Conservation (phyloP, 2,329 filamentous ascomycete species). For the Fusarium sp. region DNA sequence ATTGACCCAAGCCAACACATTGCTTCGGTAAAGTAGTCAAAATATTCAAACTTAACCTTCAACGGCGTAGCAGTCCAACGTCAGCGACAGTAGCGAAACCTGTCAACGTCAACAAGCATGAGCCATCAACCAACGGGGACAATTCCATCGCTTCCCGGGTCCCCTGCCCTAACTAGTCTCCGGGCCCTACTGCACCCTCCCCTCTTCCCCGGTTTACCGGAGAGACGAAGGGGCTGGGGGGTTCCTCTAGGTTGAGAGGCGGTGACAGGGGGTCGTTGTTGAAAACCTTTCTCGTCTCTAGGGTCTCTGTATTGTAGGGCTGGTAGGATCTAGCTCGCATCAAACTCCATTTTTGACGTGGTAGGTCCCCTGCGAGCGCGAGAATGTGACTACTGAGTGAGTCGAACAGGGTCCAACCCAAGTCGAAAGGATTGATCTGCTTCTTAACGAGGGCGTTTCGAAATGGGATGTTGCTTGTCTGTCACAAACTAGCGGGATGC, state of each 20-base stretch:
- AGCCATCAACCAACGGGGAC: slow-evolving; percentile 35
- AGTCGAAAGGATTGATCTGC: slow-evolving; percentile 28
- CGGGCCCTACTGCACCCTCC: slow-evolving; percentile 41
- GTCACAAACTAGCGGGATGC: slow-evolving; percentile 22
- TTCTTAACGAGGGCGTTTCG: slow-evolving; percentile 20
- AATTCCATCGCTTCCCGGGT: slow-evolving; percentile 38
- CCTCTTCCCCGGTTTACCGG: slow-evolving; percentile 33
- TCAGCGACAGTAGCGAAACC: slow-evolving; percentile 32
- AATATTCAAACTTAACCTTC: background rate
- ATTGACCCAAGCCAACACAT: slow-evolving; percentile 1
- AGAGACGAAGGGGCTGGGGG: slow-evolving; percentile 8
- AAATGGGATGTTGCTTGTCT: slow-evolving; percentile 23
- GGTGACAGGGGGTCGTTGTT: slow-evolving; percentile 28
- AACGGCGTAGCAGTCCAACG: slow-evolving; percentile 34
- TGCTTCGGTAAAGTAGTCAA: background rate
- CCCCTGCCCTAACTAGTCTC: slow-evolving; percentile 8
- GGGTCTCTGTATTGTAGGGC: slow-evolving; percentile 19
- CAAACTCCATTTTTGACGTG: slow-evolving; percentile 24
- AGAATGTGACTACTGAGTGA: slow-evolving; percentile 16
- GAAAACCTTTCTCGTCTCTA: background rate
- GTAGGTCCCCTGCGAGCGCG: slow-evolving; percentile 11
- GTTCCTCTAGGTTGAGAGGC: slow-evolving; percentile 30
- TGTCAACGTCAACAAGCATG: slow-evolving; percentile 8
- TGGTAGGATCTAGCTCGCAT: slow-evolving; percentile 10
- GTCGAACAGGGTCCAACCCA: slow-evolving; percentile 38